These are phyloP conservation scores for Simplicillium aogashimaense DNA, from an alignment of 2,329 filamentous ascomycete genomes.

Conservation along the genomic window DNA sequence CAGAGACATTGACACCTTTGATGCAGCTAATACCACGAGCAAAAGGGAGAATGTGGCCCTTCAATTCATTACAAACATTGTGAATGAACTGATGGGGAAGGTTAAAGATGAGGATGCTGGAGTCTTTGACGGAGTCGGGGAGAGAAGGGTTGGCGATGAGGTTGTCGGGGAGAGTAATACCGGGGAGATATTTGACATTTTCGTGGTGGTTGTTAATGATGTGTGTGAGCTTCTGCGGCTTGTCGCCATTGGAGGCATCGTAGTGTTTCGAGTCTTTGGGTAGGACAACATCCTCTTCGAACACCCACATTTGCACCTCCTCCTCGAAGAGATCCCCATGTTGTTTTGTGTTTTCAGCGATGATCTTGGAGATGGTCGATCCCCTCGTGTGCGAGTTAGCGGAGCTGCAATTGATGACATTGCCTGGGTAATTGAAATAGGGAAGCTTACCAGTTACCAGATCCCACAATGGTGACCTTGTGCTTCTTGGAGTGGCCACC, in stretches of 20 bases:
- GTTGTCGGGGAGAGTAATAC: slow-evolving; percentile 73
- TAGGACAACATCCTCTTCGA: slow-evolving; percentile 78
- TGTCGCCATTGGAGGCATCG: slow-evolving; percentile 49
- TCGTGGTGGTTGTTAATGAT: slow-evolving; percentile 91
- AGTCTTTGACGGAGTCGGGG: slow-evolving; percentile 68
- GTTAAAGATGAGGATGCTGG: slow-evolving; percentile 91
- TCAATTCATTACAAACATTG: slow-evolving; percentile 72
- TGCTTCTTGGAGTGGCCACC: slow-evolving; percentile 60
- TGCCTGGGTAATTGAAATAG: not conserved
- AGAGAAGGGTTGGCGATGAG: slow-evolving; percentile 76
- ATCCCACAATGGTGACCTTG: slow-evolving; percentile 90
- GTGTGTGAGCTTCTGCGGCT: slow-evolving; percentile 76
- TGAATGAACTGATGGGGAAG: slow-evolving; percentile 92
- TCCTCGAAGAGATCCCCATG: slow-evolving; percentile 76
- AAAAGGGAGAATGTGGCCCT: slow-evolving; percentile 82
- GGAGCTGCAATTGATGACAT: not conserved
- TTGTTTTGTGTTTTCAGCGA: slow-evolving; percentile 80
- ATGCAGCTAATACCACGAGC: slow-evolving; percentile 95
- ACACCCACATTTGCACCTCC: slow-evolving; percentile 98
- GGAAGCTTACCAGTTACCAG: slow-evolving; percentile 78
- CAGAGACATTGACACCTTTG: slow-evolving; percentile 90
- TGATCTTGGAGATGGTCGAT: slow-evolving; percentile 93
- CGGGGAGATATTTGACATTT: slow-evolving; percentile 97
- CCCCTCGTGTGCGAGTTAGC: slow-evolving; percentile 47
- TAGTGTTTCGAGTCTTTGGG: slow-evolving; percentile 65